These are phyloP conservation scores for Colletotrichum brevisporum DNA, from an alignment of 2,329 filamentous ascomycete species.

Conservation along the genomic window DNA sequence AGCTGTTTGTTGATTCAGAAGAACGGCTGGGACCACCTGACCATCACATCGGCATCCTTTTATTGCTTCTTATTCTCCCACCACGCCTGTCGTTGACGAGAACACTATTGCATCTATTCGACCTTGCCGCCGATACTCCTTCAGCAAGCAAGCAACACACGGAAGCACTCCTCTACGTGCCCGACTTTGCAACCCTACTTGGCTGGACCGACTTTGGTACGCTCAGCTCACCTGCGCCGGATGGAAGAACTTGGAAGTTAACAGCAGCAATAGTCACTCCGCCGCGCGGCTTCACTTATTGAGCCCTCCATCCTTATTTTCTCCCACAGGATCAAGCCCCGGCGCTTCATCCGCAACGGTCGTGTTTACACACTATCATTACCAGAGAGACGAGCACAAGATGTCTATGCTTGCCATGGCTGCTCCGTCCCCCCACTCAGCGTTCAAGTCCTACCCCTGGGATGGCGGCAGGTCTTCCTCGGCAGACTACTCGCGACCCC, in stretches of 20 bases:
- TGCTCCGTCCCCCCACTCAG: constrained; percentile 56
- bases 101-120: constrained; percentile 13
- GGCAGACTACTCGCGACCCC: constrained; percentile 52
- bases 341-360: constrained; percentile 31
- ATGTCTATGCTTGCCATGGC: constrained; percentile 67
- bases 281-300: constrained; percentile 44
- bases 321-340: constrained; percentile 59
- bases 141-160: constrained; percentile 17
- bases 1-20: constrained; percentile 41
- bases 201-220: constrained; percentile 20
- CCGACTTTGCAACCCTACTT: constrained; percentile 9
- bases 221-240: not conserved
- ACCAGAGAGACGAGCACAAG: constrained; percentile 49
- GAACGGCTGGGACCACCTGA: constrained; percentile 40
- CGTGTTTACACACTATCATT: constrained; percentile 43
- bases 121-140: constrained; percentile 20
- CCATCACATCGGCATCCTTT: constrained; percentile 35
- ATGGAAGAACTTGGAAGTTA: constrained; percentile 2
- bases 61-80: constrained; percentile 32
- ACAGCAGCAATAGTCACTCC: constrained; percentile 31
- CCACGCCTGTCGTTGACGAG: constrained; percentile 38
- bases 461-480: constrained; percentile 50
- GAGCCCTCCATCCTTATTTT: constrained; percentile 42
- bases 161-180: constrained; percentile 29
- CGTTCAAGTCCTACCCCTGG: constrained; percentile 59